A percentile compares a stretch with the other conserved stretches of the same genome.
These are phyloP conservation scores for Fusarium fracticaudum DNA, from an alignment of 2,329 filamentous ascomycete species.

Conservation along the genomic window DNA sequence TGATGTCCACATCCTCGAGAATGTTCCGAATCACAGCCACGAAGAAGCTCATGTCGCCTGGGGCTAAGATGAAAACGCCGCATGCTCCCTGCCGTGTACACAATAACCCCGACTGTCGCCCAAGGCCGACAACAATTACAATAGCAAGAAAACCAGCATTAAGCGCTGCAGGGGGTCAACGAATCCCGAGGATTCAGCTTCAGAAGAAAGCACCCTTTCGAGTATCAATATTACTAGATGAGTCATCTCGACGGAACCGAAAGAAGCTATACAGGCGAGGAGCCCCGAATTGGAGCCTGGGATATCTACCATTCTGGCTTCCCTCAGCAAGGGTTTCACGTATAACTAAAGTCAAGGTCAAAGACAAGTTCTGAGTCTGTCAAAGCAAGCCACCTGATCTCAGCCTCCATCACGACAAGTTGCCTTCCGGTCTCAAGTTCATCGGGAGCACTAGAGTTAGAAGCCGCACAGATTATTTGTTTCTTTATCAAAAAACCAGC, in stretches of 20 bases:
- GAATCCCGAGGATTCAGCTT: not conserved
- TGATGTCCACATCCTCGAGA: not conserved
- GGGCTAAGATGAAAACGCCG: not conserved
- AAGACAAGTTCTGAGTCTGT: not conserved
- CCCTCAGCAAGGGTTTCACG: not conserved
- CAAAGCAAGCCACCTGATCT: too few species aligned
- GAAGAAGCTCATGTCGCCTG: not conserved
- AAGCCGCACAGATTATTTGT: too few species aligned
- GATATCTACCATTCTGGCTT: not conserved
- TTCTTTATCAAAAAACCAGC: not conserved
- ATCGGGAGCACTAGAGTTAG: not conserved
- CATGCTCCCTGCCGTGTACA: not conserved
- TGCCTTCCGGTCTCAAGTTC: not conserved
- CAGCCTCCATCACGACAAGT: not conserved
- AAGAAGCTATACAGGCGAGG: not conserved
- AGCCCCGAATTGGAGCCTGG: too few species aligned
- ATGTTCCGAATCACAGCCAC: not conserved
- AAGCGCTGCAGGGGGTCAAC: not conserved
- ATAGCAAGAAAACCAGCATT: not conserved
- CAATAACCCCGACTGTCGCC: too few species aligned
- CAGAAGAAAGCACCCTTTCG: too few species aligned
- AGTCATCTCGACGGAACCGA: not conserved
- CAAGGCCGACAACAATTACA: not conserved
- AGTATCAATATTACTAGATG: too few species aligned
- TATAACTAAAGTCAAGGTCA: not conserved